Evolutionary conservation across 75 land plant species (phyloP).

Genomic region (Larix kaempferi): DNA sequence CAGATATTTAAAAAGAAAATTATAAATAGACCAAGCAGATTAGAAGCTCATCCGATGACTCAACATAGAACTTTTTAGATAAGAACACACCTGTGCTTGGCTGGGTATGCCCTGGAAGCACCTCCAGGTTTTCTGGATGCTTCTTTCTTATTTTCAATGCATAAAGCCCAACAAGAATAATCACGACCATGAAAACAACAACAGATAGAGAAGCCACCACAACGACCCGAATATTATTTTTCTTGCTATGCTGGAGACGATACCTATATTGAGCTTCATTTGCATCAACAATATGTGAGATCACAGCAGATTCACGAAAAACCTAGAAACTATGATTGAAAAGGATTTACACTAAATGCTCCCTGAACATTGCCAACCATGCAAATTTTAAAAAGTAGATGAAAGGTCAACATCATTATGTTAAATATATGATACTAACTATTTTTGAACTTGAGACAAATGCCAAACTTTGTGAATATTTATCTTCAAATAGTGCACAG

Average conservation of each 20-base stretch:
- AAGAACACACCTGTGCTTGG: not conserved
- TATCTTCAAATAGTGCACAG: not conserved
- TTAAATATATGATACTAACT: not conserved
- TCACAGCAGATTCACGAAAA: not conserved
- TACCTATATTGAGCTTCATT: conserved; percentile 7
- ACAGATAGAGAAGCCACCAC: not conserved
- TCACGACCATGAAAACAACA: not conserved
- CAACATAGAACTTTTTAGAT: not conserved
- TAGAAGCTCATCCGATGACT: not conserved
- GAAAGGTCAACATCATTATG: not conserved
- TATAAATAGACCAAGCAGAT: not conserved
- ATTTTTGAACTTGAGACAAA: not conserved
- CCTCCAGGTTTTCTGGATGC: not conserved
- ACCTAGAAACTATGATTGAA: not conserved
- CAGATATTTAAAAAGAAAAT: not conserved
- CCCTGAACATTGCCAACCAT: not conserved
- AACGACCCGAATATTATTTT: not conserved
- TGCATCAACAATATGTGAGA: not conserved
- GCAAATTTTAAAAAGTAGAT: not conserved
- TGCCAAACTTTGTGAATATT: not conserved
- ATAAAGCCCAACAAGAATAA: not conserved
- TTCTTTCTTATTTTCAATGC: not conserved
- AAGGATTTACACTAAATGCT: not conserved
- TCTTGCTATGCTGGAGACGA: not conserved
- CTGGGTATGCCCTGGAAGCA: not conserved